Base-by-base conservation (phyloP, 805 yeast species). In the Ogataea ramenticola region DNA sequence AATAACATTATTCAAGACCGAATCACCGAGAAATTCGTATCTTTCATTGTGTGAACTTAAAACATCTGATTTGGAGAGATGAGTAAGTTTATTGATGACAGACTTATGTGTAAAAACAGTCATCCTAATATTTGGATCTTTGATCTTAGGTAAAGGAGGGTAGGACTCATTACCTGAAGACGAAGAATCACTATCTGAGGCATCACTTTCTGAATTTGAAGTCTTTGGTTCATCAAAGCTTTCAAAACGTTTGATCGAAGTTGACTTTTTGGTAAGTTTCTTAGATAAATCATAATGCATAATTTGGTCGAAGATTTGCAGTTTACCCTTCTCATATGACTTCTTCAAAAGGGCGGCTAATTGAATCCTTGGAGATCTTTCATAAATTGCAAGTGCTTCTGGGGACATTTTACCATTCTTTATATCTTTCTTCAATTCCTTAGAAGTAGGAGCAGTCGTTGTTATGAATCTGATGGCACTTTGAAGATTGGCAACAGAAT, bases 11-110 rank as follows among this genome's bases (percentile, higher is more conserved):
- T 86, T 85, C 46, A 91, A 66, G 19, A 88, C 75, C 1, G 97
- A 80, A 65, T 91, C 98, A 15, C 98, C 98, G 37, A 87, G 66
- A 57, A 88, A 91, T 65, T 91, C 98, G 20, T 89, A 67, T 41
- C 96, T 71, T 68, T 90, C 97, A 60, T 91, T 86, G 53, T 87
- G 90, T 2, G 80, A 67, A 42, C 71, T 66, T 22, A 83, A 66
- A 43, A 75, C 67, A 50, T 83, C 91, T 4, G 65, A 61, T 41
- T 72, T 76, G n/a, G 77, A 66, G 40, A 82, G 60, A 50, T 76
- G 77, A 5, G 75, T 60, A 48, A 76, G 75, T 49, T 75, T 77
- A 47, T 81, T 78, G 15, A 82, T 73, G 3, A 77, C 67, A 0
- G 96, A 89, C 51, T 81, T 80, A 61, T 91, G 97, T 24, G 82